These are phyloP conservation scores for Chlorella sp. DNA, from an alignment of 139 green algal genomes.

Conservation along the genomic window DNA sequence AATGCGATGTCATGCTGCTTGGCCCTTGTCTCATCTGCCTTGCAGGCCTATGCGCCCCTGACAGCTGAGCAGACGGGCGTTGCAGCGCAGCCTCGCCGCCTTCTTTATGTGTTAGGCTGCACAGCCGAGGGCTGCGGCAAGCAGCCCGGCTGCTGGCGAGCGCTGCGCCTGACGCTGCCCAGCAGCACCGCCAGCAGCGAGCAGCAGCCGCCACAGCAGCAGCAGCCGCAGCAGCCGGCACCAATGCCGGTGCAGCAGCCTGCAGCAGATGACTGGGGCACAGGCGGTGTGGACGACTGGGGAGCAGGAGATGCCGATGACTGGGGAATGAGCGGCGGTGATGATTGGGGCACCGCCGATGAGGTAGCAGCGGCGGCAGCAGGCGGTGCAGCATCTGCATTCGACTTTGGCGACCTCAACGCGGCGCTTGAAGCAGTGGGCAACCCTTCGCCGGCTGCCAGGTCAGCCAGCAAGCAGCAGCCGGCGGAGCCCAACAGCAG, in stretches of 20 bases:
- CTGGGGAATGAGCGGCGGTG: constrained; percentile 10
- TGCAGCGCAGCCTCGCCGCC: constrained; percentile 5
- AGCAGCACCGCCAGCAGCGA: neutral
- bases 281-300: neutral
- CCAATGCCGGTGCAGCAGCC: neutral
- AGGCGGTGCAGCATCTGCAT: constrained; percentile 7
- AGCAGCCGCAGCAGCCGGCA: neutral
- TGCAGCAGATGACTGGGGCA: neutral
- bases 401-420: constrained; percentile 65
- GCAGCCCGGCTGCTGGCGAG: constrained; percentile 52
- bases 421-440: constrained; percentile 46
- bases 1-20: neutral
- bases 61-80: neutral
- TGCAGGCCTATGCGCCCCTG: constrained; percentile 56
- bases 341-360: too few species aligned
- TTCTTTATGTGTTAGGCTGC: constrained; percentile 59
- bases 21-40: neutral
- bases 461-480: neutral
- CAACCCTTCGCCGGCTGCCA: neutral
- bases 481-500: neutral
- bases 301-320: neutral
- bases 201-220: neutral
- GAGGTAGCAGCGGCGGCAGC: neutral
- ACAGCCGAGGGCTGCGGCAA: constrained; percentile 47
- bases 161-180: constrained; percentile 30